Base-by-base conservation (phyloP, 2,329 filamentous ascomycete genomes). In the Paraconiothyrium sp. region DNA sequence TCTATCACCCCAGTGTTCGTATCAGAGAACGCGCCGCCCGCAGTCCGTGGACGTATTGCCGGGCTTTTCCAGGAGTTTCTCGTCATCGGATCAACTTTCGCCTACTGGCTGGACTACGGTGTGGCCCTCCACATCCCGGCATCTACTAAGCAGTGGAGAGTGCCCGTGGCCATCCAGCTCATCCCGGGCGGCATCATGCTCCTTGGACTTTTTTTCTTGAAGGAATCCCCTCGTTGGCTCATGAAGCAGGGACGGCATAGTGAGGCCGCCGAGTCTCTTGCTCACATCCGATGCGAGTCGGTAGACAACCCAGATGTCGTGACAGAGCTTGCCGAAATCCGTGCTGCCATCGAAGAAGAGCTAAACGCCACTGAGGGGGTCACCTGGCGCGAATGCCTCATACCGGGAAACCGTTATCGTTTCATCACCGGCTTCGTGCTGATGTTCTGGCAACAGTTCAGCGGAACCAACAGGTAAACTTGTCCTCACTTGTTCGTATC, bases 211-310 rank as follows among this genome's bases (percentile, higher is more conserved):
- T 83, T 82, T 60, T 81, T 87, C 62, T 77, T 89, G 1, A 86
- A 87, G 0, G 87, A 89, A 67, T 88, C 86, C 1, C 88, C 88
- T 1, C 79, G 87, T 59, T 89, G 86, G 86, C 78, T 88, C 10
- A 83, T 87, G 57, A 81, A 82, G 59, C 82, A 85, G 48, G 84
- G 85, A 44, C 82, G 84, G 4, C 77, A 82, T 11, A 87, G 86
- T n/a, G 82, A 88, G 67, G 86, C 85, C 1, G 60, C 60, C n/a
- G 27, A 48, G 51, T 75, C 76, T 0, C 69, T 81, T 1, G 72
- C 76, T 10, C 78, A 78, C 59, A 79, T 80, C 57, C 75, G 76
- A 4, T 77, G 75, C 60, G 75, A 76, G 54, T 35, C 51, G 1
- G 46, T 58, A n/a, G 67, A 67, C 27, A 61, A 58, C 34, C 60